Evolutionary conservation across 805 yeast genomes (phyloP).

Genomic region (Zygoascus tannicola): DNA sequence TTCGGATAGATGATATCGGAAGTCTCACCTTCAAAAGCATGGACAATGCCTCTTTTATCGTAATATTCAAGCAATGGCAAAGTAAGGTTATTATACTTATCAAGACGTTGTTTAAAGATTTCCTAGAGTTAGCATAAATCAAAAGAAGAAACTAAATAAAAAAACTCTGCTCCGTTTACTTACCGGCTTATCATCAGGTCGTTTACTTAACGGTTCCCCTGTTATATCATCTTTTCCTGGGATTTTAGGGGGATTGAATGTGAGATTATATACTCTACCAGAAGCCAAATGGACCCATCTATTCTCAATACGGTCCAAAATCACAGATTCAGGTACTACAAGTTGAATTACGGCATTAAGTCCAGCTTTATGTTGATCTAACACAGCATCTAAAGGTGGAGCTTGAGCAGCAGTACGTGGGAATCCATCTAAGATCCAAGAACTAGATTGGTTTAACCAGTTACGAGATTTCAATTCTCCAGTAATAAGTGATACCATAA

Average conservation of each 20-base stretch:
- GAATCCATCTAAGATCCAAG: conserved; percentile 86
- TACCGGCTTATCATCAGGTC: conserved; percentile 70
- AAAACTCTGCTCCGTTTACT: conserved; percentile 1
- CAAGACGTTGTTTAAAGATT: conserved; percentile 59
- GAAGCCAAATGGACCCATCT: conserved; percentile 79
- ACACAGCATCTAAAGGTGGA: conserved; percentile 39
- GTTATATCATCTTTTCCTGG: conserved; percentile 81
- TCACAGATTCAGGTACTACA: conserved; percentile 78
- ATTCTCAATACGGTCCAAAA: conserved; percentile 70
- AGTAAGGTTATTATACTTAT: conserved; percentile 48
- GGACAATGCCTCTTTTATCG: conserved; percentile 38
- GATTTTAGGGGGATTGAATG: conserved; percentile 81
- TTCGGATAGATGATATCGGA: conserved; percentile 80
- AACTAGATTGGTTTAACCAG: conserved; percentile 37
- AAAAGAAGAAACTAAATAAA: not conserved
- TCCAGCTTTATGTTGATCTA: conserved; percentile 29
- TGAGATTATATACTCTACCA: conserved; percentile 77
- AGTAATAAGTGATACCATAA: conserved; percentile 53
- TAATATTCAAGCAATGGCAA: conserved; percentile 62
- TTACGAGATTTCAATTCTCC: conserved; percentile 35
- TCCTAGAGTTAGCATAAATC: conserved; percentile 24
- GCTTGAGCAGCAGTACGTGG: conserved; percentile 82
- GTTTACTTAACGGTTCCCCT: conserved; percentile 72
- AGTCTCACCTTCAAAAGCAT: conserved; percentile 61
- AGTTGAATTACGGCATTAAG: conserved; percentile 77